phyloP scores from a whole-genome alignment of 1,284 basidiomycete species.

The Papiliotrema terrestris region DNA sequence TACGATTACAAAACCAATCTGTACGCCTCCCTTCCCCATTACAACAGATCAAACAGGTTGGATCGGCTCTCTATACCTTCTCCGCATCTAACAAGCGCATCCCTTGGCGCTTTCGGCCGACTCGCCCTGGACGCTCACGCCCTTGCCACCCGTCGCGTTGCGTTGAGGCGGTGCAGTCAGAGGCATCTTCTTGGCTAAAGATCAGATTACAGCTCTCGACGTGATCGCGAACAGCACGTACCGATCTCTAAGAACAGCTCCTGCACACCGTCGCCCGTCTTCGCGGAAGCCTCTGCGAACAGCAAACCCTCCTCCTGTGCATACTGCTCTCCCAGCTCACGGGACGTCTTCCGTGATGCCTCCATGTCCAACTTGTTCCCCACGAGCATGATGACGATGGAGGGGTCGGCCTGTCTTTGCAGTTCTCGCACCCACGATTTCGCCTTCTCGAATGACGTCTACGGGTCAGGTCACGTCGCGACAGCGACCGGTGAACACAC shows the following conservation, averaged over 20 bases:
- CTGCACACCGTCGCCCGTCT: constrained; percentile 83
- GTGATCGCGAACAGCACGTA: constrained; percentile 17
- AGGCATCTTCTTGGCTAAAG: constrained; percentile 42
- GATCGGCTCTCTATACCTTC: too few species aligned
- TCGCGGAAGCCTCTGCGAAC: constrained; percentile 95
- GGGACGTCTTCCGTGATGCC: constrained; percentile 64
- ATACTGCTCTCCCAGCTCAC: constrained; percentile 86
- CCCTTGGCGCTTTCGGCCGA: constrained; percentile 6
- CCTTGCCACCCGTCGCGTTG: constrained; percentile 18
- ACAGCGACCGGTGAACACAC: constrained; percentile 1
- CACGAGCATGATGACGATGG: constrained; percentile 90
- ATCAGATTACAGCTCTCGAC: neutral
- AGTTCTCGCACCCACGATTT: constrained; percentile 95
- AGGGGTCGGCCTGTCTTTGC: constrained; percentile 94
- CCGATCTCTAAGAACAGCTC: constrained; percentile 81
- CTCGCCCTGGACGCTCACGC: constrained; percentile 35
- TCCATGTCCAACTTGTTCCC: constrained; percentile 92
- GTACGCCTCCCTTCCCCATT: too few species aligned
- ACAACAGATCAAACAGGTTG: too few species aligned
- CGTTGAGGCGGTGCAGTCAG: constrained; percentile 29
- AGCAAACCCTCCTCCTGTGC: constrained; percentile 91
- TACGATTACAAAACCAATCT: too few species aligned
- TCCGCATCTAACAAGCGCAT: too few species aligned
- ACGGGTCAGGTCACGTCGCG: neutral
- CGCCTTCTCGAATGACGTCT: constrained; percentile 83